Base-by-base conservation (phyloP, 1,284 basidiomycete genomes). In the Meripilus lineatus region DNA sequence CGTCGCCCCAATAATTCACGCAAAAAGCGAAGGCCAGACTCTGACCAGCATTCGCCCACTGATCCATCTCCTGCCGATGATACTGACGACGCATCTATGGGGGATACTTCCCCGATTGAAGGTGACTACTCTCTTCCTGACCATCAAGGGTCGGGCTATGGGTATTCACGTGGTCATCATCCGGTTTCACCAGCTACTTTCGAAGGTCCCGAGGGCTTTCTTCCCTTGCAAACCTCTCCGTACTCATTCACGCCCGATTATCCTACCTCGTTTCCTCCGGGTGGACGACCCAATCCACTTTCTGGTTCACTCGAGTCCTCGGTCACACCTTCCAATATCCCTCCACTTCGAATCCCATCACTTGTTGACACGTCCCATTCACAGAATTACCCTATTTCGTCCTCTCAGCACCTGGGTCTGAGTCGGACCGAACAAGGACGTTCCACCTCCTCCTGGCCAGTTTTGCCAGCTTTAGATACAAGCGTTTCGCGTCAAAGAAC, bases 1-100 rank as follows among this genome's bases (percentile, higher is more conserved):
- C 77, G 87, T 36, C 72, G 88, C 36, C 88, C 87, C 22, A 90
- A 90, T 66, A 89, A 90, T 61, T 84, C 82, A 46, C 77, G 87
- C 54, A 84, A 78, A 63, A 77, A 78, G 53, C 74, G 82, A 54
- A 77, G 76, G 54, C 58, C 72, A 3, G 80, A 84, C 49, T 57
- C 63, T 32, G 54, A 62, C 33, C 54, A 61, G 25, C 62, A 59
- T 47, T 52, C 58, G 24, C 46, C 57, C n/a, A 51, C 53, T 23
- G 61, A 58, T 33, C 48, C 52, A 13, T 52, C 66, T 3, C 52
- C 63, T 32, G 48, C 51, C 17, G 58, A 45, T 17, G 68, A 66
- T 42, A 48, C 69, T n/a, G 73, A 72, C 30, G 75, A 76, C 44
- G 55, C 63, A 37, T 57, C 61, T 3, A 40, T 53, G 37, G 61